A percentile compares a stretch with the other conserved stretches of the same genome.
Evolutionary conservation across 2,329 filamentous ascomycete genomes (phyloP).

Genomic region (Cylindrodendrum hubeiense): DNA sequence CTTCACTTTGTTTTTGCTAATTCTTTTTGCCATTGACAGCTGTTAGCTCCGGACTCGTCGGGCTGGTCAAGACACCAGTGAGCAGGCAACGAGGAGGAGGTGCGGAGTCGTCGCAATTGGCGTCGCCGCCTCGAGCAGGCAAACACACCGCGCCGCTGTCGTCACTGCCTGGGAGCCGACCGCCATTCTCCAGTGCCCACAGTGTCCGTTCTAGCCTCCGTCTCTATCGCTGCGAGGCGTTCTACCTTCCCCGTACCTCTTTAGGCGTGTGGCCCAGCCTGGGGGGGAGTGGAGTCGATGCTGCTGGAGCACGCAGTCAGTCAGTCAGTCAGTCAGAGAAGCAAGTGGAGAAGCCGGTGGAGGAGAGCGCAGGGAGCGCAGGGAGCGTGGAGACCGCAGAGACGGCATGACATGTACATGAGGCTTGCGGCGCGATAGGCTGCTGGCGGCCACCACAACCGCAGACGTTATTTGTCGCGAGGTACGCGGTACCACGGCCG

Average conservation of each 20-base stretch:
- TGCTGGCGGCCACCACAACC: slow-evolving; percentile 29
- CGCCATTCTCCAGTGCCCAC: background rate
- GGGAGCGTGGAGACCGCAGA: background rate
- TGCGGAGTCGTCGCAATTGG: slow-evolving; percentile 7
- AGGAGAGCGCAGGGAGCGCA: background rate
- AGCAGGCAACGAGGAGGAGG: background rate
- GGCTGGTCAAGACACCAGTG: background rate
- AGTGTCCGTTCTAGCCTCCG: background rate
- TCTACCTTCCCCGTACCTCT: background rate
- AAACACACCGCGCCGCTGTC: background rate
- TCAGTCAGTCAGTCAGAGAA: too few species aligned
- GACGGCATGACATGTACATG: background rate
- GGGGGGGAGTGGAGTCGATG: background rate
- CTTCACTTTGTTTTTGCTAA: background rate
- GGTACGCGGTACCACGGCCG: slow-evolving; percentile 36
- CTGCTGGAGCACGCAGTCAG: background rate
- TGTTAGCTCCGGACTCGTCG: background rate
- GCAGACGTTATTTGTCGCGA: slow-evolving; percentile 37
- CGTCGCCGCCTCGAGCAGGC: slow-evolving; percentile 1
- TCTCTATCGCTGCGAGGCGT: background rate
- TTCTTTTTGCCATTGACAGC: background rate
- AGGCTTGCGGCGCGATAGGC: slow-evolving; percentile 30
- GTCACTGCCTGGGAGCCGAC: background rate
- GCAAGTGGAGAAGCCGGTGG: too few species aligned
- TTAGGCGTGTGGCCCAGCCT: background rate